Evolutionary conservation across 371 early-diverging fungal species (phyloP).

Genomic region (Syncephalastrum monosporum): DNA sequence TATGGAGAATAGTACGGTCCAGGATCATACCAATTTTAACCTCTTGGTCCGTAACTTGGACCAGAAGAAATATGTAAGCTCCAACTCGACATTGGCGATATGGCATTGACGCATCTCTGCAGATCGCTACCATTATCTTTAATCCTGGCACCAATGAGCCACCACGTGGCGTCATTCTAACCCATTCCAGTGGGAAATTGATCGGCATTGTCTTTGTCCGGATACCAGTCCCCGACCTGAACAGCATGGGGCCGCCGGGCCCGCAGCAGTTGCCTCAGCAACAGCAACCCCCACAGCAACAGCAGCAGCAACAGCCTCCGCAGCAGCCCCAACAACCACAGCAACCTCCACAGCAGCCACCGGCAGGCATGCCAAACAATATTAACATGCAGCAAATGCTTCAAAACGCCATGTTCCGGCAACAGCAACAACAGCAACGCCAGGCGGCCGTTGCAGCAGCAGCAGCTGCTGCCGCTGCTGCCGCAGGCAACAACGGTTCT

Average conservation of each 20-base stretch:
- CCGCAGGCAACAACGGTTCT: conserved; percentile 2
- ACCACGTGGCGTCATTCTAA: conserved; percentile 48
- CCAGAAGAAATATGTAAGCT: conserved; percentile 51
- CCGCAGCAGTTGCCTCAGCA: conserved; percentile 9
- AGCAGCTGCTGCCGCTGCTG: not conserved
- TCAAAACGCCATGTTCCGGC: conserved; percentile 8
- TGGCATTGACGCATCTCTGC: not conserved
- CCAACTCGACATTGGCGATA: not conserved
- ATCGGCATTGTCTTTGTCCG: conserved; percentile 55
- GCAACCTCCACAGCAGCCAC: conserved; percentile 2
- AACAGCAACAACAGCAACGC: conserved; percentile 18
- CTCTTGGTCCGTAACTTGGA: conserved; percentile 48
- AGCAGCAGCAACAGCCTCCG: conserved; percentile 20
- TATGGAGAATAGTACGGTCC: conserved; percentile 33
- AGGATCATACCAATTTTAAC: conserved; percentile 52
- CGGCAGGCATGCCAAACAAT: conserved; percentile 1
- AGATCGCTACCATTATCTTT: conserved; percentile 48
- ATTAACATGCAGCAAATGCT: conserved; percentile 4
- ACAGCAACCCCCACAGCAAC: conserved; percentile 20
- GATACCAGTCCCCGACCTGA: conserved; percentile 50
- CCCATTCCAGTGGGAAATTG: conserved; percentile 42
- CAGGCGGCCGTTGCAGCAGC: conserved; percentile 14
- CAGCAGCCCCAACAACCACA: conserved; percentile 12
- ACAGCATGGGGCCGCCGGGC: conserved; percentile 7
- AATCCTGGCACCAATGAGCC: conserved; percentile 30